Base-by-base conservation (phyloP, 805 yeast genomes). In the Metschnikowia shivogae region DNA sequence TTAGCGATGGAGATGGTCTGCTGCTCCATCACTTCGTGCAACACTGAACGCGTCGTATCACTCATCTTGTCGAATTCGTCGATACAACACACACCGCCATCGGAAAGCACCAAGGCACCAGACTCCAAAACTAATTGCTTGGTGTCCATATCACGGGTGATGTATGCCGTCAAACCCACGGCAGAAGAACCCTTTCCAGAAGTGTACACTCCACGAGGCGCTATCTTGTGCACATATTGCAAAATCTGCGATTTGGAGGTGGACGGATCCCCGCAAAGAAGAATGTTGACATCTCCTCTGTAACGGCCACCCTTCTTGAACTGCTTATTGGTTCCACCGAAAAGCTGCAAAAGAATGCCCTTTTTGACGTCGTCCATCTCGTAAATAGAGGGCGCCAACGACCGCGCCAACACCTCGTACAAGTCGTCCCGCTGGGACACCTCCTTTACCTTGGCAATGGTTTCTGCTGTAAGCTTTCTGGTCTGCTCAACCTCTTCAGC, bases 181-280 rank as follows among this genome's bases (percentile, higher is more conserved):
- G 99, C 99, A 28, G 99, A 93, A 1, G 97, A 89, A 42, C 99
- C 99, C 60, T 93, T 93, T 65, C 99, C 99, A 0, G 97, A 90
- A 4, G 99, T 93, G 66, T 90, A 93, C 33, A 93, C 88, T 55
- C 99, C 99, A 62, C 99, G 77, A 36, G 99, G 99, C 1, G 99
- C 95, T 55, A 93, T 93, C 59, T 90, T 88, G 68, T 93, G 99
- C 35, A 93, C 97, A 56, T 93, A 93, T 60, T 89, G 95, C 53
- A 93, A 73, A 37, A 93, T 68, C 65, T 93, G 99, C 3, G 99
- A 93, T 63, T 93, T 93, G 10, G 97, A 83, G 1, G 99, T 93
- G 8, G 98, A 92, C 1, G 99, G 99, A 63, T 93, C 99, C 56
- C 99, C 99, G 70, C 98, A 92, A 35, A 93, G 72, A 45, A 93